A percentile compares a stretch with the other conserved stretches of the same genome.
phyloP scores from a whole-genome alignment of 2,329 filamentous ascomycete genomes.

The Cytospora piceae region DNA sequence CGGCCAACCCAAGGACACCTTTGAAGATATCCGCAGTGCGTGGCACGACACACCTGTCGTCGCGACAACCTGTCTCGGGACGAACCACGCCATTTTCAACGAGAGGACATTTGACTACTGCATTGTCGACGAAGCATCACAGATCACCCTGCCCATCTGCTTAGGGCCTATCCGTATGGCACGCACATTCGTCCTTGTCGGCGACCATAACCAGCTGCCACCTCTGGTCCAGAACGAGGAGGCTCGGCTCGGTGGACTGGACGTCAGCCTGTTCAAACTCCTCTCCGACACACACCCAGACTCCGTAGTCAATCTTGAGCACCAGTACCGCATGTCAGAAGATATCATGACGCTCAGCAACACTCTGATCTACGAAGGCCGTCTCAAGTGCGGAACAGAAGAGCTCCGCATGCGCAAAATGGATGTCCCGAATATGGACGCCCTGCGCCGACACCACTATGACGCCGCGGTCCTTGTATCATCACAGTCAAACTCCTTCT shows the following conservation, averaged over 20 bases:
- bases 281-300: conserved; percentile 86
- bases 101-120: conserved; percentile 95
- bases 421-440: conserved; percentile 66
- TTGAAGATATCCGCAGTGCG: conserved; percentile 80
- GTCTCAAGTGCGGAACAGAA: conserved; percentile 84
- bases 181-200: conserved; percentile 89
- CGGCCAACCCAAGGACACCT: conserved; percentile 70
- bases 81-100: conserved; percentile 86
- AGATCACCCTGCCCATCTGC: conserved; percentile 95
- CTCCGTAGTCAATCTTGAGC: conserved; percentile 88
- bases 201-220: conserved; percentile 94
- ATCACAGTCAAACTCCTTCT: conserved; percentile 50
- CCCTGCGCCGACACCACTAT: conserved; percentile 63
- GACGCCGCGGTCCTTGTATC: conserved; percentile 43
- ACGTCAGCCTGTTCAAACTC: conserved; percentile 91
- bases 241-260: conserved; percentile 82
- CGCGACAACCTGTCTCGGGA: conserved; percentile 90
- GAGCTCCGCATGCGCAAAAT: conserved; percentile 73
- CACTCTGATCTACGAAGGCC: conserved; percentile 87
- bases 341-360: conserved; percentile 96
- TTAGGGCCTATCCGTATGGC: conserved; percentile 93
- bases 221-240: conserved; percentile 92
- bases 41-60: conserved; percentile 90
- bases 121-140: conserved; percentile 96
- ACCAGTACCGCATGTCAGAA: conserved; percentile 98